Evolutionary conservation across 768 basidiomycete genomes (phyloP).

Genomic region (Lentinula sp.): DNA sequence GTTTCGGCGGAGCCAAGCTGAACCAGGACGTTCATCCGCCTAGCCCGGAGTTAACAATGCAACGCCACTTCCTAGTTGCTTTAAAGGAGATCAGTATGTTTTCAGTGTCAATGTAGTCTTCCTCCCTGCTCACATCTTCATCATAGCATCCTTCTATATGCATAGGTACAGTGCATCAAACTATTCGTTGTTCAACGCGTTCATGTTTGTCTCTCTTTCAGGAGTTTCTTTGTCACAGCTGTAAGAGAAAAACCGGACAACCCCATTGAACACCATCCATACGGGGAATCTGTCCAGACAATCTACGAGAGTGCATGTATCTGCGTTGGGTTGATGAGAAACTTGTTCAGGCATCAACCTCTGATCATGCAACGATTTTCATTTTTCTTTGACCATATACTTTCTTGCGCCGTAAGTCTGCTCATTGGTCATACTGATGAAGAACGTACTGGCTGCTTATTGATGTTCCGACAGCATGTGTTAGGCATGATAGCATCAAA

Average conservation of each 20-base stretch:
- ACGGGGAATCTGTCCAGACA: constrained; percentile 59
- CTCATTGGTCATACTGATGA: not conserved
- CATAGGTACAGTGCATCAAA: constrained; percentile 23
- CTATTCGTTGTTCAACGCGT: not conserved
- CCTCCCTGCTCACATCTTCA: constrained; percentile 2
- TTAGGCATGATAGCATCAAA: constrained; percentile 64
- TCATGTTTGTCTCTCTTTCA: constrained; percentile 9
- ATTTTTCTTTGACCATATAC: constrained; percentile 68
- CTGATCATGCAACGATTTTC: constrained; percentile 61
- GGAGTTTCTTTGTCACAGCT: constrained; percentile 68
- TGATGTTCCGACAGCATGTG: constrained; percentile 41
- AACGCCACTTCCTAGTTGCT: constrained; percentile 58
- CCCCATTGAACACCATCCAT: constrained; percentile 61
- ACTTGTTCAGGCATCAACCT: constrained; percentile 59
- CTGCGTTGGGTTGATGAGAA: constrained; percentile 59
- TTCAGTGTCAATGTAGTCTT: constrained; percentile 1
- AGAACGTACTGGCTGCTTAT: not conserved
- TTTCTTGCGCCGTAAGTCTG: constrained; percentile 57
- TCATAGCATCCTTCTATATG: constrained; percentile 61
- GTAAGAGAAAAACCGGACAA: constrained; percentile 57
- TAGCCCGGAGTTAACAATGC: constrained; percentile 55
- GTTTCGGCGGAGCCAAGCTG: constrained; percentile 48
- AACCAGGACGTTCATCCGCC: constrained; percentile 36
- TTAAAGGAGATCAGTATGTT: constrained; percentile 62
- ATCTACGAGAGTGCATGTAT: constrained; percentile 63